Evolutionary conservation across 495 filamentous ascomycete species (phyloP).

Genomic region (Lepraria neglecta): DNA sequence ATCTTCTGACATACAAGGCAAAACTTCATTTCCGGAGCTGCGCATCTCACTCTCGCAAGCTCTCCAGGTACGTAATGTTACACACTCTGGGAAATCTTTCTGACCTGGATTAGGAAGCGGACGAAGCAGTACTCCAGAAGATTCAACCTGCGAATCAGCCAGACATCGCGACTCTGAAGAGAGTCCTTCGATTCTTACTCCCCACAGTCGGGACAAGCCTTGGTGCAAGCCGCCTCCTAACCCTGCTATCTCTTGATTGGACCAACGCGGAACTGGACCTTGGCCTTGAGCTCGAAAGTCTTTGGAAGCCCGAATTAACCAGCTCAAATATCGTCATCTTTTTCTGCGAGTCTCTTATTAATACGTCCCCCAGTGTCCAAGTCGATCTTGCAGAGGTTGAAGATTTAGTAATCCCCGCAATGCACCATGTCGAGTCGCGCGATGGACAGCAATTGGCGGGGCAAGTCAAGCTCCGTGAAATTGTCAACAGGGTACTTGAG

Average conservation of each 20-base stretch:
- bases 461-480: conserved; percentile 18
- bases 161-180: conserved; percentile 18
- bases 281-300: conserved; percentile 18
- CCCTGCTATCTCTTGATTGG: conserved; percentile 18
- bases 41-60: too few relatives aligned
- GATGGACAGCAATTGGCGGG: conserved; percentile 17
- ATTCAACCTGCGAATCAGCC: conserved; percentile 16
- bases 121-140: too few relatives aligned
- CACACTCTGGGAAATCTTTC: too few relatives aligned
- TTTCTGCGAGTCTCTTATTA: conserved; percentile 14
- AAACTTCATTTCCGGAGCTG: too few relatives aligned
- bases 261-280: conserved; percentile 14
- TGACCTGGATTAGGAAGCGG: too few relatives aligned
- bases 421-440: conserved; percentile 9
- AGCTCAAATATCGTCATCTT: conserved; percentile 18
- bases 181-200: conserved; percentile 20
- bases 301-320: conserved; percentile 18
- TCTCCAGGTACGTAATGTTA: too few relatives aligned
- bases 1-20: too few relatives aligned
- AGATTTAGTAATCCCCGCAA: conserved; percentile 19
- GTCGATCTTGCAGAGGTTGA: conserved; percentile 19
- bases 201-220: conserved; percentile 12
- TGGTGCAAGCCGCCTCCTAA: conserved; percentile 12
- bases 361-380: conserved; percentile 12
- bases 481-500: conserved; percentile 18